Evolutionary conservation across 257 asterid species (phyloP).

Genomic region (Scutellaria minor): DNA sequence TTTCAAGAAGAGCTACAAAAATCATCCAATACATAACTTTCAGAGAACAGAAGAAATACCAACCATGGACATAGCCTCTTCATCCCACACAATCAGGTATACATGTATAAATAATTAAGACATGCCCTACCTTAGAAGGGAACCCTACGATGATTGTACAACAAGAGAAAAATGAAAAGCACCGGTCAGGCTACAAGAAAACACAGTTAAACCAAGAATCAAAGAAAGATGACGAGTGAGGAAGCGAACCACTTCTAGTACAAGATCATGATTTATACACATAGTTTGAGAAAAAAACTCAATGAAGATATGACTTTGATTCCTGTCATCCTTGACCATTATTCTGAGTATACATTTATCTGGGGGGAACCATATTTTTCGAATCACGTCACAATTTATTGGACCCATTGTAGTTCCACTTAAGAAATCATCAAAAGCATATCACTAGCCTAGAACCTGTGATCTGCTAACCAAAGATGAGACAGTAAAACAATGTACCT

Average conservation of each 20-base stretch:
- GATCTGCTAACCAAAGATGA: neutral
- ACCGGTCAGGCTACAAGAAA: neutral
- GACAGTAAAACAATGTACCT: neutral
- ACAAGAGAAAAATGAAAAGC: constrained; percentile 1
- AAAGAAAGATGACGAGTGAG: neutral
- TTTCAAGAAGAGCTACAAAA: no score
- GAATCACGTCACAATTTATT: no score
- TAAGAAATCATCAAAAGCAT: neutral
- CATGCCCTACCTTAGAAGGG: constrained; percentile 3
- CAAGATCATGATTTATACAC: neutral
- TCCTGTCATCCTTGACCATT: neutral
- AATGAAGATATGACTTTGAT: neutral
- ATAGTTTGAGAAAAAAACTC: neutral
- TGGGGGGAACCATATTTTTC: neutral
- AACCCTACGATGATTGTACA: neutral
- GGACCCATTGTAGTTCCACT: neutral
- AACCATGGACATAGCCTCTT: no score
- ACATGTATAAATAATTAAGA: neutral
- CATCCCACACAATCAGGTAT: neutral
- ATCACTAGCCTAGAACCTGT: neutral
- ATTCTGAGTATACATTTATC: neutral
- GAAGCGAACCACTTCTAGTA: constrained; percentile 1
- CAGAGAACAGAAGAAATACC: no score
- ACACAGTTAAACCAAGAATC: neutral
- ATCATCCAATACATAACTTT: no score